A percentile compares a stretch with the other conserved stretches of the same genome.
phyloP scores from a whole-genome alignment of 306 rosid species.

The Arachis stenosperma region DNA sequence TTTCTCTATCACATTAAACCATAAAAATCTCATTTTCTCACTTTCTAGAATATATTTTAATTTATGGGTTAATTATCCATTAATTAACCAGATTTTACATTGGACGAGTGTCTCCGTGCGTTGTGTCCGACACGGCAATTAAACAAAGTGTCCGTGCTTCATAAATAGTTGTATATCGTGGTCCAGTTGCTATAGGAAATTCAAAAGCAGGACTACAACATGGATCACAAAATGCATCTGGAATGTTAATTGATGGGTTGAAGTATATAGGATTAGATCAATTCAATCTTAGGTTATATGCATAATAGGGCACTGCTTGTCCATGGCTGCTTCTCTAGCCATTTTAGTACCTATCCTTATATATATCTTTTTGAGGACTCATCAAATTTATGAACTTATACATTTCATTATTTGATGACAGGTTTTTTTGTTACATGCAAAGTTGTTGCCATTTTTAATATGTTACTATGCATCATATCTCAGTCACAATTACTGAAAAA shows the following conservation, averaged over 20 bases:
- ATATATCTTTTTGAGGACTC: no score
- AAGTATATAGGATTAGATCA: slow-evolving; percentile 59
- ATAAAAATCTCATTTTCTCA: no score
- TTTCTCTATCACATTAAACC: no score
- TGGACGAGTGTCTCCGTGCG: no score
- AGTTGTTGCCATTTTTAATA: slow-evolving; percentile 27
- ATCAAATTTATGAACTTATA: not conserved
- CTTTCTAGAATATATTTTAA: no score
- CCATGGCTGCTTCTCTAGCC: slow-evolving; percentile 91
- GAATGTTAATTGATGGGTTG: slow-evolving; percentile 68
- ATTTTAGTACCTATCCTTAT: slow-evolving; percentile 61
- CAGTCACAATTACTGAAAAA: slow-evolving; percentile 84
- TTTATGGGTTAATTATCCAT: no score
- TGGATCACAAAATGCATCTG: slow-evolving; percentile 50
- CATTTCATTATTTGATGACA: slow-evolving; percentile 9
- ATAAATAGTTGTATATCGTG: slow-evolving; percentile 66
- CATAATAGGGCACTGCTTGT: slow-evolving; percentile 63
- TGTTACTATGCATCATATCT: slow-evolving; percentile 36
- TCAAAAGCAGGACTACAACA: slow-evolving; percentile 36
- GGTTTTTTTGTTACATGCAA: not conserved
- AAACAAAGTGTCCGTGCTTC: no score
- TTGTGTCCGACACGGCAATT: no score
- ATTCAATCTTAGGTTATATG: slow-evolving; percentile 64
- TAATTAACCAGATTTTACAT: no score
- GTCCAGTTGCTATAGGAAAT: slow-evolving; percentile 66